Evolutionary conservation across 805 yeast genomes (phyloP), one percentile per base, ranked within the genome.

Genomic region (Myxozyma neglecta): DNA sequence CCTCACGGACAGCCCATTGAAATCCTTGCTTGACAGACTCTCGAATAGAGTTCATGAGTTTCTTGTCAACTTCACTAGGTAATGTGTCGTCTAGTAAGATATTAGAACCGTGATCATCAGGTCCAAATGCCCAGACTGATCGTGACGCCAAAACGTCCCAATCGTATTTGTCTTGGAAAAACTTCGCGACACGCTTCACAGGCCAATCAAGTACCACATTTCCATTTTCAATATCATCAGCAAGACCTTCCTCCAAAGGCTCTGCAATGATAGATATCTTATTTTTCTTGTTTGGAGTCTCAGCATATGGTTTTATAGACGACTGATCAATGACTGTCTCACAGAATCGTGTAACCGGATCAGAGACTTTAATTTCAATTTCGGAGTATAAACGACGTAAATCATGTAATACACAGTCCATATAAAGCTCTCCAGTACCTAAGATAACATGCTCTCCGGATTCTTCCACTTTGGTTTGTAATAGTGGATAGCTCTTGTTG

Each of bases 101-200:
- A 60, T 84, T 86, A 0, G 92, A 84, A 5, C 78, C 78, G 16
- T 73, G 75, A 13, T 76, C 79, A 1, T 80, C 82, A 0, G 90
- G 85, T 0, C 90, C 89, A 70, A 89, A 84, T 7, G 85, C 73
- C 97, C 96, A 89, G 4, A 90, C 75, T 0, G 94, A 87, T 66
- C 96, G 79, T 0, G 97, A 86, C 0, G 91, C 88, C 18, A 91
- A 76, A 0, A 92, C 79, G 73, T 92, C 97, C 96, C 97, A 91
- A 0, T 80, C 82, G 71, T 86, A 87, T 13, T 80, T 76, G 0
- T 77, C 77, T 61, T 85, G 80, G 56, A 91, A 78, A 13, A 75
- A 72, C 65, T 83, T 85, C 2, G 89, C 80, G 0, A 88, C 72
- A 34, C 76, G 70, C 60, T 81, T 79, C 1, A 69, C 61, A 0